Evolutionary conservation across 2,329 filamentous ascomycete genomes (phyloP), one percentile per base, ranked within the genome.

Genomic region (Exophiala phaeomuriformis): DNA sequence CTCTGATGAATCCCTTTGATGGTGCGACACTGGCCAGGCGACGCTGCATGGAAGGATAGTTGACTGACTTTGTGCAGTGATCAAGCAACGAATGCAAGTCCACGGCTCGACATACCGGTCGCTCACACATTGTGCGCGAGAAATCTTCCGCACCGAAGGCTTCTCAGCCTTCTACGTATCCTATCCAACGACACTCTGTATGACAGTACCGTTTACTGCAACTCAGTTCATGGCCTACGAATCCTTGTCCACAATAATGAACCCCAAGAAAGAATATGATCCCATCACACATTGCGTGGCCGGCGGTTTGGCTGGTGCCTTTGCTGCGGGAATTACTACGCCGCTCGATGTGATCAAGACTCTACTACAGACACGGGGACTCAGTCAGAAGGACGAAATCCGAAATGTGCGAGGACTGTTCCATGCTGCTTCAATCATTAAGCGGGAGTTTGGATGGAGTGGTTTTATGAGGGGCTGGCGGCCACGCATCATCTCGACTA

Each of bases 81-180:
- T 98, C 76, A 98, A 98, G 75, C 93, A 98, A 72, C 88, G 93
- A 65, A 98, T 98, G 93, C 93, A 98, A 72, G 87, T 98, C 55
- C 88, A 95, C 69, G 87, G 93, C 66, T 97, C 91, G n/a, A 83
- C 84, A 62, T 95, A 97, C 74, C 85, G 84, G 64, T 90, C 86
- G 27, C 85, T 97, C 72, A 69, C 79, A 52, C 86, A 96, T 68
- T 98, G 93, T 76, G 91, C 91, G 53, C 82, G 79, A 67, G 85
- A 88, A 62, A 86, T 98, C 57, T 95, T 95, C 74, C 82, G 79
- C 65, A 85, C 82, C 49, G 93, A 98, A 72, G 93, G 93, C 50
- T 70, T 97, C 43, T 81, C 83, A 48, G 91, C 93, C 51, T 98
- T 98, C 74, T 98, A 98, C 75, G 85, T 98, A 64, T 98, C 93